Evolutionary conservation across 305 asterid genomes (phyloP), one percentile per base, ranked within the genome.

Genomic region (Fraxinus xanthoxyloides): DNA sequence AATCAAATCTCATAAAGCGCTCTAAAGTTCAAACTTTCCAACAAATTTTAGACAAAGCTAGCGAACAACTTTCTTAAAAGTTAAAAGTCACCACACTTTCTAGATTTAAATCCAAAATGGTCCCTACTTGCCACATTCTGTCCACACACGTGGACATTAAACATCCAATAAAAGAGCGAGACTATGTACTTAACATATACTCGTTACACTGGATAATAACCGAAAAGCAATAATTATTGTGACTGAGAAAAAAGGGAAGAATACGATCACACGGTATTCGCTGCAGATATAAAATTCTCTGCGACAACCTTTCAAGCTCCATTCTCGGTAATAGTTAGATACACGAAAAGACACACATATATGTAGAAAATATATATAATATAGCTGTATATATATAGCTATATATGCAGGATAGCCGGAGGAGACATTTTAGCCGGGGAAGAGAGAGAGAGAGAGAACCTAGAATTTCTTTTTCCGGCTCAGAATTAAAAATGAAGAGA

Each of bases 261-360:
- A 5, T 35, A 79, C 80, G 80, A 81, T 69, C 31, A 81, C 82
- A 77, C 84, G 84, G 19, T 83, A 26, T 83, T 79, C 78, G 83
- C 79, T 81, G 86, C 63, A 65, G 48, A 51, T 88, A 86, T 88
- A 86, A 86, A 74, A 86, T 81, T 70, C 78, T 15, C 82, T 12
- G 31, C 77, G 77, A 77, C 82, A 76, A 67, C 78, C 81, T 31
- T 54, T 80, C 72, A 17, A 79, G 9, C 82, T n/a, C 83, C 90
- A 80, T 82, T 77, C 73, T 59, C 43, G 48, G 36, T 10, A 77
- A 67, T 21, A 3, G 74, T 67, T 67, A 28, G 74, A 67, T 28
- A 65, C n/a, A 65, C 73, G n/a, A 1, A 65, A 26, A 65, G 12
- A 23, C 15, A 28, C 2, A 24, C 9, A 24, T 79, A 24, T 69